phyloP scores from a whole-genome alignment of 2,329 filamentous ascomycete genomes.

The Diaporthe ilicicola region DNA sequence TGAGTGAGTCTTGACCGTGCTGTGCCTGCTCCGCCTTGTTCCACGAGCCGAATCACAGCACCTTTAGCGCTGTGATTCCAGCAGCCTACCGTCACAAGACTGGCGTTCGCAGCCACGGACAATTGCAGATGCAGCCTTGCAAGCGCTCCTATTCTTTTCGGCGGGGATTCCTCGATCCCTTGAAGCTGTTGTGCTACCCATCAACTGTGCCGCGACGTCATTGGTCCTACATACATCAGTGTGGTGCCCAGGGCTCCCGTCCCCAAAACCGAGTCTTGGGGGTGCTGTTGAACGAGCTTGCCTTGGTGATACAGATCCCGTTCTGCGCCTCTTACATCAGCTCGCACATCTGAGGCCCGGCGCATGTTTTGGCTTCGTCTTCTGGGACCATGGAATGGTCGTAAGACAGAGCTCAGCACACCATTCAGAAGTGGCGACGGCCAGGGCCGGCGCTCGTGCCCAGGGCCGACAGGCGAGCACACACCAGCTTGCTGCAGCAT shows the following conservation, averaged over 20 bases:
- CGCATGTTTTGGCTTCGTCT: neutral
- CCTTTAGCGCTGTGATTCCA: neutral
- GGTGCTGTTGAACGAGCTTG: neutral
- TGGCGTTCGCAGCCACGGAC: constrained; percentile 12
- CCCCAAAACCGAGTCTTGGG: neutral
- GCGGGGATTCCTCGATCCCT: neutral
- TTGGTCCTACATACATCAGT: neutral
- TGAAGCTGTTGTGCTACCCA: neutral
- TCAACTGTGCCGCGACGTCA: constrained; percentile 10
- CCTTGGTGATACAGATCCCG: constrained; percentile 11
- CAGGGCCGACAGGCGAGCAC: neutral
- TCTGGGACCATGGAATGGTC: neutral
- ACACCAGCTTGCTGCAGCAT: neutral
- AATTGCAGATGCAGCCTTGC: constrained; percentile 23
- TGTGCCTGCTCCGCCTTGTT: constrained; percentile 24
- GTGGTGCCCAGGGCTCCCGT: neutral
- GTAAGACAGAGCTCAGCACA: neutral
- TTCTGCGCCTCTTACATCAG: constrained; percentile 9
- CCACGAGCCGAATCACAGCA: neutral
- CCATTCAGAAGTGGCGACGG: neutral
- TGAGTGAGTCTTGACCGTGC: neutral
- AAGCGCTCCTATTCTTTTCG: constrained; percentile 1
- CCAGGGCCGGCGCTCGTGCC: neutral
- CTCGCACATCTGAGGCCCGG: neutral
- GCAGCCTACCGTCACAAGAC: neutral